These are phyloP conservation scores for Apiospora pterosperma DNA, from an alignment of 2,329 filamentous ascomycete genomes.

Conservation along the genomic window DNA sequence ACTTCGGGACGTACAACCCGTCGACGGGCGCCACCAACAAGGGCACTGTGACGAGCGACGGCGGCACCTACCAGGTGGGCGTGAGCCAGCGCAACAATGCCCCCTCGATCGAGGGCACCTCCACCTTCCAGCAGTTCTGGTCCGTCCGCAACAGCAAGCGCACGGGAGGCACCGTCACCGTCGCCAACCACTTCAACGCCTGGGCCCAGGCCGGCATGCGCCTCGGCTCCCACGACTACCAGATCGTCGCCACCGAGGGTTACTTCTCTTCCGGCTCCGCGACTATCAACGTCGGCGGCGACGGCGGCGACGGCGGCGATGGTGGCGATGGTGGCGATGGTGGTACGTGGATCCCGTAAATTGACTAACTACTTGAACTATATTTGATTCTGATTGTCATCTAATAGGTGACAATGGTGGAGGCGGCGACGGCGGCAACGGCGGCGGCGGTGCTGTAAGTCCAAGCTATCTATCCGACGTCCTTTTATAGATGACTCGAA, in stretches of 20 bases:
- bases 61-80: constrained; percentile 31
- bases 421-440: not conserved
- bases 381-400: not conserved
- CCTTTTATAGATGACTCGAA: not conserved
- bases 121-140: constrained; percentile 48
- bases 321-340: not conserved
- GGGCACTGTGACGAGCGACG: constrained; percentile 28
- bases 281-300: constrained; percentile 17
- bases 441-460: not conserved
- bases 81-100: constrained; percentile 31
- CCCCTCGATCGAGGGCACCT: constrained; percentile 41
- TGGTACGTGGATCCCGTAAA: not conserved
- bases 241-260: constrained; percentile 28
- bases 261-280: constrained; percentile 42
- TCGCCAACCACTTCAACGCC: constrained; percentile 26
- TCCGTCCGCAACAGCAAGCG: constrained; percentile 43
- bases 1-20: constrained; percentile 40
- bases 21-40: constrained; percentile 29
- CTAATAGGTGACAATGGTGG: not conserved
- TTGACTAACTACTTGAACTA: too few species aligned
- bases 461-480: not conserved
- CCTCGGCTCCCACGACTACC: constrained; percentile 26
- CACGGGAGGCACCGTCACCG: constrained; percentile 18
- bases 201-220: constrained; percentile 20
- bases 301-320: not conserved